Percentiles rank a stretch among this genome's conserved stretches.
These are phyloP conservation scores for Anaeramoeba flamelloides DNA, from an alignment of 78 protist species.

Conservation along the genomic window DNA sequence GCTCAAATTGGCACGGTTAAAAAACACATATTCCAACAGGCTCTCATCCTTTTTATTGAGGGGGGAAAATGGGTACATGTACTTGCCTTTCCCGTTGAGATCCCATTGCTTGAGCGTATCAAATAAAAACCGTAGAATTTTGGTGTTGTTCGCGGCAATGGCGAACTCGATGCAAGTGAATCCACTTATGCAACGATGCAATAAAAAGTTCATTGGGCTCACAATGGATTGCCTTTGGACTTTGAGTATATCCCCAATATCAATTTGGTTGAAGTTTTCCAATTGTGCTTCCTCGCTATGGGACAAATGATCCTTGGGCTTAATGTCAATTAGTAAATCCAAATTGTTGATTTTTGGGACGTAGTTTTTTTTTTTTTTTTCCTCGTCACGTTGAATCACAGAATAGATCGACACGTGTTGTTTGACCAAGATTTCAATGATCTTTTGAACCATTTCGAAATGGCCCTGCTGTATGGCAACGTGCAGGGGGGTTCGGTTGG, in stretches of 20 bases:
- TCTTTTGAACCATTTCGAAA: background rate
- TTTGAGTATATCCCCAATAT: no score
- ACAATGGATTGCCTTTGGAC: background rate
- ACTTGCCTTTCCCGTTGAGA: no score
- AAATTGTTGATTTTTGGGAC: background rate
- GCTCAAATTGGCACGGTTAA: no score
- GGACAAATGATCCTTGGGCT: background rate
- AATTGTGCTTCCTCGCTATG: background rate
- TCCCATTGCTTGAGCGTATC: no score
- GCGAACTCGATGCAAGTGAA: background rate
- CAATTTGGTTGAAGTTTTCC: background rate
- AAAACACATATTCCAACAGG: no score
- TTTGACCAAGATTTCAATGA: background rate
- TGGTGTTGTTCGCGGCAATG: background rate
- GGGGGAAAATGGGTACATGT: no score
- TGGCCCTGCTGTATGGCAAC: background rate
- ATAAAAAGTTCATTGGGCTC: background rate
- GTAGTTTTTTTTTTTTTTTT: background rate
- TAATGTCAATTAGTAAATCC: background rate
- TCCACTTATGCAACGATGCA: background rate
- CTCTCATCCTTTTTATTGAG: no score
- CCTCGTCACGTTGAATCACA: no score
- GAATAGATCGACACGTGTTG: background rate
- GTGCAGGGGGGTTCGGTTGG: background rate
- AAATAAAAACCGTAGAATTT: no score